phyloP scores from a whole-genome alignment of 2,329 filamentous ascomycete genomes.

The Cryoendolithus antarcticus region DNA sequence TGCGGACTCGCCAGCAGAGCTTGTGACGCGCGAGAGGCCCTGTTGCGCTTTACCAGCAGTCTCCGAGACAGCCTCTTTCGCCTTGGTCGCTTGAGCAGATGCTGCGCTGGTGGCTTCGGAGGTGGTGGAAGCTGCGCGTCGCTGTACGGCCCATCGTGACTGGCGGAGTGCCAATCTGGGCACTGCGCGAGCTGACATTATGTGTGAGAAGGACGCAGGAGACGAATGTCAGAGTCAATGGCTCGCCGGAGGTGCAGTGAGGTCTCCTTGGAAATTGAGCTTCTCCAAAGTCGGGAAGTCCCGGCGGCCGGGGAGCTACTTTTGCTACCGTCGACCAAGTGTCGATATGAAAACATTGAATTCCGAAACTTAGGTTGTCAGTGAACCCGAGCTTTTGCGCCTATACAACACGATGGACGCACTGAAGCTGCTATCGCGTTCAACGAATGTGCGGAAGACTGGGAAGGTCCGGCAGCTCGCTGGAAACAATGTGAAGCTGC shows the following conservation, averaged over 20 bases:
- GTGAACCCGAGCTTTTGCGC: too few species aligned
- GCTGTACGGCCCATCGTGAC: constrained; percentile 30
- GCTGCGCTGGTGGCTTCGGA: constrained; percentile 30
- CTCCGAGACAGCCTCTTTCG: constrained; percentile 32
- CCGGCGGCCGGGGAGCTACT: neutral
- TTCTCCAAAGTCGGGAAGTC: constrained; percentile 1
- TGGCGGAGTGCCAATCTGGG: constrained; percentile 34
- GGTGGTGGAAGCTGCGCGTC: constrained; percentile 38
- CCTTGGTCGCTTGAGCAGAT: constrained; percentile 22
- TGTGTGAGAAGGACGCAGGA: constrained; percentile 10
- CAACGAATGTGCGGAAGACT: constrained; percentile 45
- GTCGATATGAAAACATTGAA: too few species aligned
- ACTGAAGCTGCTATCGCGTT: constrained; percentile 58
- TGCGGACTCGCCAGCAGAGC: constrained; percentile 67
- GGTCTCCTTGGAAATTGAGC: constrained; percentile 8
- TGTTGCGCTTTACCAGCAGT: constrained; percentile 56
- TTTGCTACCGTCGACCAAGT: neutral
- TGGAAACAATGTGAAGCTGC: constrained; percentile 17
- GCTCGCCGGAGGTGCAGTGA: constrained; percentile 4
- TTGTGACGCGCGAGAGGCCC: constrained; percentile 69
- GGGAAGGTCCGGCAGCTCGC: constrained; percentile 7
- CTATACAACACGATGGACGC: constrained; percentile 47
- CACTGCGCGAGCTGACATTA: constrained; percentile 36
- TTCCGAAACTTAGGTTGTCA: too few species aligned
- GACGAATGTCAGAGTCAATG: constrained; percentile 10